phyloP scores from a whole-genome alignment of 2,329 filamentous ascomycete genomes.

The Ascochyta pisi region DNA sequence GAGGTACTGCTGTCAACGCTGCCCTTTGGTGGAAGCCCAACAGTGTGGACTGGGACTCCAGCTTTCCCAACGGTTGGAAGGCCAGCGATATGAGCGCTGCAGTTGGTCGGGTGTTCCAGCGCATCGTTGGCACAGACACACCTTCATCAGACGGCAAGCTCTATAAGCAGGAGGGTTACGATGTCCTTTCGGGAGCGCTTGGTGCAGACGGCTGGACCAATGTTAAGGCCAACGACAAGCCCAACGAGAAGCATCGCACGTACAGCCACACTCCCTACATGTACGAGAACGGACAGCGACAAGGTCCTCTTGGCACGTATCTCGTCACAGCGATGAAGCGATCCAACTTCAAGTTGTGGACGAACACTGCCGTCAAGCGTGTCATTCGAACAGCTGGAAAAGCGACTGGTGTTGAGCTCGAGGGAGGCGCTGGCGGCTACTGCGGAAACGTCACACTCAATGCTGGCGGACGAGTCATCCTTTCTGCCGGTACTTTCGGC shows the following conservation, averaged over 20 bases:
- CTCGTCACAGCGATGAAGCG: slow-evolving; percentile 66
- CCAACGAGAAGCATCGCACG: slow-evolving; percentile 69
- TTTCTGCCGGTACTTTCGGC: slow-evolving; percentile 74
- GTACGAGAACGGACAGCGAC: slow-evolving; percentile 70
- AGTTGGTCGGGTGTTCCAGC: slow-evolving; percentile 67
- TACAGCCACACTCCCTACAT: slow-evolving; percentile 72
- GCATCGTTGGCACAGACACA: slow-evolving; percentile 72
- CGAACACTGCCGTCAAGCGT: slow-evolving; percentile 70
- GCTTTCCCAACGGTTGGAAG: slow-evolving; percentile 77
- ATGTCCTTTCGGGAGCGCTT: slow-evolving; percentile 67
- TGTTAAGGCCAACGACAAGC: slow-evolving; percentile 66
- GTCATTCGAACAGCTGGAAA: slow-evolving; percentile 69
- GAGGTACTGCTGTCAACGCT: slow-evolving; percentile 71
- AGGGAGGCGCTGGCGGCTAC: slow-evolving; percentile 66
- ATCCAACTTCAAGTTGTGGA: slow-evolving; percentile 71
- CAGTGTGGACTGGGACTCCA: slow-evolving; percentile 71
- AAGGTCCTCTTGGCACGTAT: slow-evolving; percentile 75
- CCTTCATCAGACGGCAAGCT: slow-evolving; percentile 71
- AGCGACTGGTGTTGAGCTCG: slow-evolving; percentile 73
- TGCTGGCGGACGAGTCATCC: slow-evolving; percentile 67
- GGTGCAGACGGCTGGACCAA: slow-evolving; percentile 67
- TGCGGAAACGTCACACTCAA: slow-evolving; percentile 68
- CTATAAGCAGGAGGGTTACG: slow-evolving; percentile 72
- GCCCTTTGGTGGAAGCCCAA: slow-evolving; percentile 73
- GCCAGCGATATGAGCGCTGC: slow-evolving; percentile 66